Evolutionary conservation across 2,329 filamentous ascomycete species (phyloP).

Genomic region (Botrytis tulipae): DNA sequence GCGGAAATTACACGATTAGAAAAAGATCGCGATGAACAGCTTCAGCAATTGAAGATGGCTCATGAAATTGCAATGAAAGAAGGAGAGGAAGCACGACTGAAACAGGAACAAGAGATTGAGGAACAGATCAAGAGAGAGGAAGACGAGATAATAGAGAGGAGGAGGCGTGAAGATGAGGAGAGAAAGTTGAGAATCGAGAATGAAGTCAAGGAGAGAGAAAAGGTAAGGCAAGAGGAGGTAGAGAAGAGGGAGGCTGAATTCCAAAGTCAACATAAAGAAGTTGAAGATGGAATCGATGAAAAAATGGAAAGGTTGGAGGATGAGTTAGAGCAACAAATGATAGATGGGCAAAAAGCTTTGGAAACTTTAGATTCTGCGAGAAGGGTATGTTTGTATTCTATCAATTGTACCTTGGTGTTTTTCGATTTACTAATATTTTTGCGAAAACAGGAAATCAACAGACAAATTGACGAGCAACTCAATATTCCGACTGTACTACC

Average conservation of each 20-base stretch:
- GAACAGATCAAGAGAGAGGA: conserved; percentile 27
- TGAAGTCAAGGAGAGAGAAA: conserved; percentile 22
- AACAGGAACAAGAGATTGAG: conserved; percentile 25
- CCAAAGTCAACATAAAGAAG: conserved; percentile 25
- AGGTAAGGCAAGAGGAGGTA: conserved; percentile 28
- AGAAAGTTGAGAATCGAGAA: conserved; percentile 22
- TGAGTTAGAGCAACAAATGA: conserved; percentile 32
- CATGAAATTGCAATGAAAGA: conserved; percentile 27
- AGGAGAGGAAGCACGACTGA: conserved; percentile 21
- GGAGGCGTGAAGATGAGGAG: conserved; percentile 29
- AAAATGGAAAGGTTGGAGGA: conserved; percentile 34
- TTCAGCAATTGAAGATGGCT: conserved; percentile 26
- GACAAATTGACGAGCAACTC: conserved; percentile 33
- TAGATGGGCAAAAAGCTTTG: conserved; percentile 31
- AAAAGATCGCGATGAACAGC: conserved; percentile 28
- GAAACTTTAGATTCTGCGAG: conserved; percentile 32
- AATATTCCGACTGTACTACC: conserved; percentile 32
- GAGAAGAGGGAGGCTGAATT: conserved; percentile 26
- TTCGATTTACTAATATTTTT: not conserved
- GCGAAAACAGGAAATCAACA: conserved; percentile 32
- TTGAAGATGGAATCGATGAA: conserved; percentile 29
- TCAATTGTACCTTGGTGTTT: not conserved
- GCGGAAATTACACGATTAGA: conserved; percentile 31
- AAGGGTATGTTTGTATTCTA: conserved; percentile 23
- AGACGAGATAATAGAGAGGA: conserved; percentile 27